phyloP scores from a whole-genome alignment of 371 early-diverging fungal genomes.

The Mucor racemosus region DNA sequence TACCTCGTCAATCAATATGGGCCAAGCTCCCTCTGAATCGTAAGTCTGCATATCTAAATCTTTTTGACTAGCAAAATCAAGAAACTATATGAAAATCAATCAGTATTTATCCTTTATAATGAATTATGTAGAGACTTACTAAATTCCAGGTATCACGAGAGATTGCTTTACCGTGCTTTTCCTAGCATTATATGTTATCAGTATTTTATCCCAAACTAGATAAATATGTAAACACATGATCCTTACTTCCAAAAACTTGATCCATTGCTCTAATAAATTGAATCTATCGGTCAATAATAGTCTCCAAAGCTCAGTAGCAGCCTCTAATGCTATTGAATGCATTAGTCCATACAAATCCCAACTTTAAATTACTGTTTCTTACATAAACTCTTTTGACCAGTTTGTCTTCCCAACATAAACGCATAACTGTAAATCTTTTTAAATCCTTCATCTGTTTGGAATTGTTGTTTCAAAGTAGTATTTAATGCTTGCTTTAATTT shows the following conservation, averaged over 20 bases:
- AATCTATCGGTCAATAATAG: conserved; percentile 66
- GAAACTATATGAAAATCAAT: conserved; percentile 52
- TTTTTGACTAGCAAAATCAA: conserved; percentile 75
- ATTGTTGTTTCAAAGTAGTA: conserved; percentile 51
- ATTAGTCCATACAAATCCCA: not conserved
- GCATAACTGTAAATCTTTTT: conserved; percentile 80
- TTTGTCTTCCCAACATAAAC: conserved; percentile 71
- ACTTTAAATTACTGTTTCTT: conserved; percentile 4
- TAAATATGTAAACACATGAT: not conserved
- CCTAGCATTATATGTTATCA: conserved; percentile 32
- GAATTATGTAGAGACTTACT: conserved; percentile 43
- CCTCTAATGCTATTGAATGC: conserved; percentile 62
- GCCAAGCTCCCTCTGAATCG: conserved; percentile 87
- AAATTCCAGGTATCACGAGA: conserved; percentile 86
- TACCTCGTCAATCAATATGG: conserved; percentile 79
- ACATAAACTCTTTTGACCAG: conserved; percentile 81
- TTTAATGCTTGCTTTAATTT: conserved; percentile 64
- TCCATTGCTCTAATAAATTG: conserved; percentile 72
- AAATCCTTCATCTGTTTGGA: conserved; percentile 58
- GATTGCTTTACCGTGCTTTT: conserved; percentile 79
- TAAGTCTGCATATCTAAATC: conserved; percentile 66
- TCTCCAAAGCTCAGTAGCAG: conserved; percentile 80
- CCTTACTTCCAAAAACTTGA: conserved; percentile 66
- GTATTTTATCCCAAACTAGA: not conserved
- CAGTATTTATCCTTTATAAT: too few species aligned